A percentile compares a stretch with the other conserved stretches of the same genome.
Conservation (phyloP, 2,329 filamentous ascomycete species). For the Zymoseptoria tritici region DNA sequence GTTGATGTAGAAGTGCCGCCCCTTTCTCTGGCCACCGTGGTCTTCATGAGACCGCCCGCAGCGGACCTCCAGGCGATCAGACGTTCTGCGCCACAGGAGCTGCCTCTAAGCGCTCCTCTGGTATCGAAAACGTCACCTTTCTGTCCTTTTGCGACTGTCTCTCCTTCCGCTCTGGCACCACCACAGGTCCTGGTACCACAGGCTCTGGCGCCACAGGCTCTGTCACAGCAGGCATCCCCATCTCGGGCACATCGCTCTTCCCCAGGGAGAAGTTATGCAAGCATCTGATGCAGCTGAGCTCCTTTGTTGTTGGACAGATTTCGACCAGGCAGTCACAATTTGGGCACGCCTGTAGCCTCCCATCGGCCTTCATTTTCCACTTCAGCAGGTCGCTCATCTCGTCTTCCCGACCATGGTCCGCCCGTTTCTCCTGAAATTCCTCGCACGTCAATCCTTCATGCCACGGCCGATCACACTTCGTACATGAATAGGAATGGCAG, state of each 20-base stretch:
- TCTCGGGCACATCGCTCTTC: neutral
- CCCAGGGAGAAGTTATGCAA: neutral
- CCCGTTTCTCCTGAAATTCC: neutral
- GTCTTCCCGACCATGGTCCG: neutral
- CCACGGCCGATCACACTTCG: slow-evolving; percentile 4
- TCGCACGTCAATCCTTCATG: slow-evolving; percentile 10
- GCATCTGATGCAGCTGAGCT: neutral
- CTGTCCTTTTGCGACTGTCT: neutral
- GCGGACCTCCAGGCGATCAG: neutral
- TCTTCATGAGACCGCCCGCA: too few relatives aligned
- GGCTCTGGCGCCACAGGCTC: too few relatives aligned
- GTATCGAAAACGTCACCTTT: neutral
- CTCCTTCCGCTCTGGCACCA: neutral
- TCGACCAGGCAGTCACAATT: neutral
- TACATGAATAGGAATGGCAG: slow-evolving; percentile 5
- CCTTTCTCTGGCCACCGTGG: neutral
- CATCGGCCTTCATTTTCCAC: neutral
- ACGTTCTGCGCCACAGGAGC: neutral
- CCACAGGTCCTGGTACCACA: too few relatives aligned
- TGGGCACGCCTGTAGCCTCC: neutral
- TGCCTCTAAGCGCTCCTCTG: neutral
- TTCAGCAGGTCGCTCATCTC: neutral
- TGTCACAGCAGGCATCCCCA: too few relatives aligned
- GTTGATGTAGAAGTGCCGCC: neutral
- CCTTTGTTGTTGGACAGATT: neutral